These are phyloP conservation scores for Petunia hybrid DNA, from an alignment of 305 asterid genomes.

Conservation along the genomic window DNA sequence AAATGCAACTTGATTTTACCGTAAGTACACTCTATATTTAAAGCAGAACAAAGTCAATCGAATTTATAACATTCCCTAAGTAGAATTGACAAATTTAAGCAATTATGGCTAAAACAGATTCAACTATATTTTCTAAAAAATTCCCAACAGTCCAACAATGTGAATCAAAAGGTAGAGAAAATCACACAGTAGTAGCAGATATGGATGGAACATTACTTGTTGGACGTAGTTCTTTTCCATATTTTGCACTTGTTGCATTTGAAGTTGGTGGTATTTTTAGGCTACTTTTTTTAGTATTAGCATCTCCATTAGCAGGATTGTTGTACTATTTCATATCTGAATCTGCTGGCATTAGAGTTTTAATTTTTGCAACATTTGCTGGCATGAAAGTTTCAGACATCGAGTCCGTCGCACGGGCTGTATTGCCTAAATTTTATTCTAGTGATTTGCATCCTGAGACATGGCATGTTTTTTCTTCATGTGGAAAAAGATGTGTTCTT, in stretches of 20 bases:
- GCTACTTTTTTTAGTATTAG: conserved; percentile 57
- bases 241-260: conserved; percentile 71
- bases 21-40: conserved; percentile 1
- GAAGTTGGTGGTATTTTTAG: conserved; percentile 66
- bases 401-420: conserved; percentile 72
- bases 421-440: conserved; percentile 68
- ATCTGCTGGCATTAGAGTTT: conserved; percentile 62
- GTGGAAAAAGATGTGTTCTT: conserved; percentile 63
- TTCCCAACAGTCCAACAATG: conserved; percentile 51
- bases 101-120: conserved; percentile 40
- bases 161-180: conserved; percentile 47
- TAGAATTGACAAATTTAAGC: neutral
- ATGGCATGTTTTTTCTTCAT: conserved; percentile 71
- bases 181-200: conserved; percentile 55
- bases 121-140: neutral
- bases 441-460: conserved; percentile 66
- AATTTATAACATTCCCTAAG: neutral
- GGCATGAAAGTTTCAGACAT: conserved; percentile 58
- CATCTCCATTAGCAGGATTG: conserved; percentile 62
- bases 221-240: conserved; percentile 71
- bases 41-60: neutral
- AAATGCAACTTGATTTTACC: conserved; percentile 14
- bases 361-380: conserved; percentile 59
- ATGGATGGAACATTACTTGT: conserved; percentile 69
- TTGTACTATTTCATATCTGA: conserved; percentile 64